Conservation (phyloP, 2,329 filamentous ascomycete species). For the Colletotrichum endophyticum region DNA sequence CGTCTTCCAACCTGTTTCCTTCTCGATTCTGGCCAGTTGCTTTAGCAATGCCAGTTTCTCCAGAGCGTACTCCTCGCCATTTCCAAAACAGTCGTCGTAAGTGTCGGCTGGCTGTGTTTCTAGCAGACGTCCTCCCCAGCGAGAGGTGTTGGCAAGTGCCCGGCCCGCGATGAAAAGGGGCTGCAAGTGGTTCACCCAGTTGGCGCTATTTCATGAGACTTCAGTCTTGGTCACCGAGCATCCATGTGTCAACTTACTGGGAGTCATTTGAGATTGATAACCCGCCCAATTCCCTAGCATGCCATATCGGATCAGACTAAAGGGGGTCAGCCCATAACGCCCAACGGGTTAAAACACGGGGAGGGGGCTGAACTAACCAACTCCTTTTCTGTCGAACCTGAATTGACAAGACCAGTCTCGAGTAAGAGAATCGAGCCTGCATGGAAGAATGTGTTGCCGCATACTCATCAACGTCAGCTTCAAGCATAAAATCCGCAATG, state of each 20-base stretch:
- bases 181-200: slow-evolving; percentile 20
- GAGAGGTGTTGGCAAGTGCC: neutral
- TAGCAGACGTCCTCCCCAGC: neutral
- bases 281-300: slow-evolving; percentile 11
- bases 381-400: neutral
- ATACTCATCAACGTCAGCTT: neutral
- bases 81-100: neutral
- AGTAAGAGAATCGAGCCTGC: slow-evolving; percentile 12
- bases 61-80: neutral
- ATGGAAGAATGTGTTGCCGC: slow-evolving; percentile 18
- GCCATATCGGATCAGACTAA: slow-evolving; percentile 5
- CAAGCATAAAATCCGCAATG: neutral
- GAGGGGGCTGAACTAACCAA: neutral
- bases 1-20: slow-evolving; percentile 16
- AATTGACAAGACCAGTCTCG: neutral
- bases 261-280: slow-evolving; percentile 12
- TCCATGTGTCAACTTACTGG: neutral
- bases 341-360: neutral
- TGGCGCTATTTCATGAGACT: neutral
- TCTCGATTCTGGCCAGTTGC: slow-evolving; percentile 13
- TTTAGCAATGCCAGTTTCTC: slow-evolving; percentile 10
- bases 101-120: too few species aligned
- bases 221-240: neutral
- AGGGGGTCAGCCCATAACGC: neutral
- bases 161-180: slow-evolving; percentile 18